These are phyloP conservation scores for Saturnispora dispora DNA, from an alignment of 805 yeast species.

Conservation along the genomic window DNA sequence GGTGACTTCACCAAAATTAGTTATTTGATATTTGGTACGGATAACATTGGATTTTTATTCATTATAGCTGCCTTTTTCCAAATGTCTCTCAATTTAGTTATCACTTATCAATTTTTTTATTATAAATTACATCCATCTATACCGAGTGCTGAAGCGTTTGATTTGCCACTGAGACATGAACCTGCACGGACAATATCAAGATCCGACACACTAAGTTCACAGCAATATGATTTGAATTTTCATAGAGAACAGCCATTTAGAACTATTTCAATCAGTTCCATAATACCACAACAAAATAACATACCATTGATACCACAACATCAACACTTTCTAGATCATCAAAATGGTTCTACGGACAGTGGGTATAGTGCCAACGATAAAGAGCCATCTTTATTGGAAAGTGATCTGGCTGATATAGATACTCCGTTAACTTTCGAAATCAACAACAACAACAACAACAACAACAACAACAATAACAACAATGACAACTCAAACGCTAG, in stretches of 20 bases:
- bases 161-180: slow-evolving; percentile 1
- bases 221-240: neutral
- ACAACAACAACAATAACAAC: neutral
- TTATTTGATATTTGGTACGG: slow-evolving; percentile 69
- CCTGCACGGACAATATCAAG: neutral
- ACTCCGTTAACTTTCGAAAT: neutral
- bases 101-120: slow-evolving; percentile 64
- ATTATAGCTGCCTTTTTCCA: slow-evolving; percentile 69
- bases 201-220: neutral
- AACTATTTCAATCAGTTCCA: slow-evolving; percentile 6
- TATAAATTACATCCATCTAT: slow-evolving; percentile 31
- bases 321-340: slow-evolving; percentile 10
- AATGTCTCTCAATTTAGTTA: slow-evolving; percentile 62
- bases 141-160: slow-evolving; percentile 3
- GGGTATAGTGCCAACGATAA: neutral
- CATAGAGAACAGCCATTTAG: slow-evolving; percentile 3
- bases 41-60: slow-evolving; percentile 55
- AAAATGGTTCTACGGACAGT: neutral
- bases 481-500: neutral
- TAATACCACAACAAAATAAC: neutral
- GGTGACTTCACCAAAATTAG: slow-evolving; percentile 78
- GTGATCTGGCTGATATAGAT: neutral
- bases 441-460: neutral
- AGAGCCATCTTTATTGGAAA: neutral
- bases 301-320: slow-evolving; percentile 9